Evolutionary conservation across 805 yeast species (phyloP), one percentile per base, ranked within the genome.

Genomic region (Blastobotrys chiropterorum): DNA sequence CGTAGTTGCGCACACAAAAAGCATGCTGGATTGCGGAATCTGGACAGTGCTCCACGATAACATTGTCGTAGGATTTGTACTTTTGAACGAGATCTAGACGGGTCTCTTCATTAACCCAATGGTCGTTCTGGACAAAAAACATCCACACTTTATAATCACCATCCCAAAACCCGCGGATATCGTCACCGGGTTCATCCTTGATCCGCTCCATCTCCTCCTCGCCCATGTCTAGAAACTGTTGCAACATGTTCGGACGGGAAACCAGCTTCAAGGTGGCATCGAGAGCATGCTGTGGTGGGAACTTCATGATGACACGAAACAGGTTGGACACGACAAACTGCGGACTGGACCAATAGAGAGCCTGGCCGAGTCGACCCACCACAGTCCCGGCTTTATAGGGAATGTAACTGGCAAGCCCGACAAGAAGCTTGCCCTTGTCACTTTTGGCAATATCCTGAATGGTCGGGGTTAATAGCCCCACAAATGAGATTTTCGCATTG

Each of bases 381-480:
- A 50, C 13, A 13, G 34, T 38, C 6, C 62, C 60, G 2, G 56
- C 50, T 7, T 38, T 22, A 13, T 7, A 68, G 19, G 67, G 60
- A 17, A 52, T 17, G 45, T 48, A 53, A 46, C 53, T 62, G 30
- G 58, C 67, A 20, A 63, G 59, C 19, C 49, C 43, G 40, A 65
- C 48, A 53, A 79, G 56, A 46, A 50, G 21, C 8, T 50, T 15
- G 17, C 83, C 81, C 49, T 72, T 71, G 22, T 59, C 61, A 21
- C 80, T 74, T 41, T 61, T 58, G 46, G 80, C 80, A 31, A 86
- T 80, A 57, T 84, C 83, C 20, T 74, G 71, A 17, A 86, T 72
- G 0, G 94, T 84, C 1, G 95, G 95, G 50, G 86, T 83, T 16
- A 85, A 69, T 48, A 85, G 68, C 0, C 89, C 88, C 17, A 78